Percentiles rank a stretch among this genome's conserved stretches.
These are phyloP conservation scores for Acanthamoeba rhysodes DNA, from an alignment of 208 protist species.

Conservation along the genomic window DNA sequence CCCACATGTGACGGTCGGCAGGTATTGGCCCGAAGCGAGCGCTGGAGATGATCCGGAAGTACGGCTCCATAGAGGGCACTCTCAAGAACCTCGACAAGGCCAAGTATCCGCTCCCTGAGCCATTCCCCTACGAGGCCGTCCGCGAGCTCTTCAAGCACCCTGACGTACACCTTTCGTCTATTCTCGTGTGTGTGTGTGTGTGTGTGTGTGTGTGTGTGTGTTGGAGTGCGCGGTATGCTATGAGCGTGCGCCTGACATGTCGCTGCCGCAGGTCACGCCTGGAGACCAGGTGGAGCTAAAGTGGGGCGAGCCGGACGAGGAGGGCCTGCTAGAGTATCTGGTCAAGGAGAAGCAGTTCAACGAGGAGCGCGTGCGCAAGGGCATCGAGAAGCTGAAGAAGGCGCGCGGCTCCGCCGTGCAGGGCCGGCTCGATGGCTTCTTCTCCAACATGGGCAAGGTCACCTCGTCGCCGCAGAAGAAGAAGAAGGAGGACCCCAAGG, in stretches of 20 bases:
- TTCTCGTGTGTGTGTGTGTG: too few species aligned
- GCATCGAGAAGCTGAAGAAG: slow-evolving; percentile 89
- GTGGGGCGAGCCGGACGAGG: slow-evolving; percentile 97
- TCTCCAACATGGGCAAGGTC: slow-evolving; percentile 66
- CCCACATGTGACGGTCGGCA: not conserved
- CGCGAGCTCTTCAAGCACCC: slow-evolving; percentile 95
- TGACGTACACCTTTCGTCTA: slow-evolving; percentile 90
- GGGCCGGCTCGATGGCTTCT: slow-evolving; percentile 90
- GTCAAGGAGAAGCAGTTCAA: slow-evolving; percentile 98
- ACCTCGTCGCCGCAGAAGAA: slow-evolving; percentile 23
- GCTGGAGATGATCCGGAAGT: slow-evolving; percentile 96
- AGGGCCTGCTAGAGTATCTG: slow-evolving; percentile 98
- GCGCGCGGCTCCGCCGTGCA: slow-evolving; percentile 85
- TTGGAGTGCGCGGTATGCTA: not conserved
- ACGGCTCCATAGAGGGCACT: slow-evolving; percentile 97
- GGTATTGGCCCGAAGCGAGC: slow-evolving; percentile 98
- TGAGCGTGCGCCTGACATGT: slow-evolving; percentile 57
- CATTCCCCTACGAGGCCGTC: slow-evolving; percentile 94
- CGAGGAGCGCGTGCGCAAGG: slow-evolving; percentile 86
- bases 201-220: too few species aligned
- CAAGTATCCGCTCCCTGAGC: slow-evolving; percentile 92
- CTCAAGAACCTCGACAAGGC: slow-evolving; percentile 84
- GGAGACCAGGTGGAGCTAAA: slow-evolving; percentile 76
- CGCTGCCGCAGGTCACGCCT: slow-evolving; percentile 90
- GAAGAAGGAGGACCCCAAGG: slow-evolving; percentile 40